Evolutionary conservation across 2,329 filamentous ascomycete genomes (phyloP).

Genomic region (Pseudomassariella vexata): DNA sequence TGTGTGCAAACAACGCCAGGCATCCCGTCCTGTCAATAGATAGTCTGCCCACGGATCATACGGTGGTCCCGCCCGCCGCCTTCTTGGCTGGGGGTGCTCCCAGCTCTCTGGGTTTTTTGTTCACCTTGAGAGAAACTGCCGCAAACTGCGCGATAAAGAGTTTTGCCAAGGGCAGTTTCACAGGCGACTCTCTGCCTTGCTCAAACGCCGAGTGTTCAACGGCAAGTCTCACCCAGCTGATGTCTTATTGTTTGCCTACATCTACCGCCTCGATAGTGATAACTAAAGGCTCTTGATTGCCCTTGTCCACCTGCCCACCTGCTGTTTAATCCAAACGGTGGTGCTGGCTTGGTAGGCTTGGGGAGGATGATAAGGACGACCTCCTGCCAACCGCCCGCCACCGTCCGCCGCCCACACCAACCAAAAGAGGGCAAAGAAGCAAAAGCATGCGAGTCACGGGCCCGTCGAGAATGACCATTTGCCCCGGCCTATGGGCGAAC

Average conservation of each 20-base stretch:
- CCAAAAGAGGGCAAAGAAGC: constrained; percentile 10
- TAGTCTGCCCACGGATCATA: no score
- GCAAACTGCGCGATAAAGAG: constrained; percentile 10
- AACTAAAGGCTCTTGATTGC: background rate
- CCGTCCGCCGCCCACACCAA: constrained; percentile 6
- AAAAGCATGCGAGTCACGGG: constrained; percentile 29
- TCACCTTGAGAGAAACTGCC: constrained; percentile 2
- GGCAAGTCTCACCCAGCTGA: no score
- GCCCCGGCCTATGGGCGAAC: constrained; percentile 17
- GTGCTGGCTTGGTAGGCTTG: background rate
- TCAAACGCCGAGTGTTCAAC: no score
- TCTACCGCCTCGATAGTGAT: no score
- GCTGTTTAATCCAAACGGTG: background rate
- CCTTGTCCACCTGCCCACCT: background rate
- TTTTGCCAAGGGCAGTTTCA: constrained; percentile 13
- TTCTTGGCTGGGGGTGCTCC: no score
- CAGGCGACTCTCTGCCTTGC: constrained; percentile 2
- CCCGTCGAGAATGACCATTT: constrained; percentile 24
- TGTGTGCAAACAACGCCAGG: constrained; percentile 9
- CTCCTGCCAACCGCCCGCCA: constrained; percentile 2
- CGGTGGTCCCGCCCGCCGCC: constrained; percentile 1
- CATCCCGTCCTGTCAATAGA: no score
- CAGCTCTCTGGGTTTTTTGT: background rate
- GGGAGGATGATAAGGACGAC: background rate
- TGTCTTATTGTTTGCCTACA: no score